A percentile compares a stretch with the other conserved stretches of the same genome.
Conservation (phyloP, 2,329 filamentous ascomycete species). For the Apiospora malaysiana region DNA sequence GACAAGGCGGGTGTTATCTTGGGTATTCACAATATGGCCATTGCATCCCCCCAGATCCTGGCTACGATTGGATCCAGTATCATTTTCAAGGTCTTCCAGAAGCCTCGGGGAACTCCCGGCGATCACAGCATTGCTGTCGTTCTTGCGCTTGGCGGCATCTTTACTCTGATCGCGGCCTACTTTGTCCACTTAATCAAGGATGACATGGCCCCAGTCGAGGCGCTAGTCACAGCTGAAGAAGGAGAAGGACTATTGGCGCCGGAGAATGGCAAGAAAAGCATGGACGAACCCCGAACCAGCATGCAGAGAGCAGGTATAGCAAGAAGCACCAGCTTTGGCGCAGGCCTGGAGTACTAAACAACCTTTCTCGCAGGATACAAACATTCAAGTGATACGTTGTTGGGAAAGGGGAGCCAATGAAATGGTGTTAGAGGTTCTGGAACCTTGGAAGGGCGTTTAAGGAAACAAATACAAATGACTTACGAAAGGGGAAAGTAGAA, state of each 20-base stretch:
- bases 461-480: not conserved
- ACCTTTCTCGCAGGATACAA: not conserved
- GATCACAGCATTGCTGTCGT: conserved; percentile 90
- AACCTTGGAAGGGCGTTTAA: not conserved
- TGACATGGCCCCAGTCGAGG: conserved; percentile 51
- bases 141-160: conserved; percentile 80
- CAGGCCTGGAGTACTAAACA: conserved; percentile 52
- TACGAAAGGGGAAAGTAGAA: not conserved
- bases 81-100: conserved; percentile 86
- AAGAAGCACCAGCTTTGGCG: conserved; percentile 54
- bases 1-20: conserved; percentile 90
- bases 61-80: conserved; percentile 84
- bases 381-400: not conserved
- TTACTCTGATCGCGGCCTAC: conserved; percentile 77
- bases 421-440: not conserved
- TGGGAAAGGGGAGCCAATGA: not conserved
- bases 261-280: conserved; percentile 46
- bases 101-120: conserved; percentile 81
- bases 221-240: conserved; percentile 49
- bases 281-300: conserved; percentile 50
- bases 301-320: conserved; percentile 53
- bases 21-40: conserved; percentile 94
- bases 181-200: conserved; percentile 73
- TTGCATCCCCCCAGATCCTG: conserved; percentile 89
- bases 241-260: conserved; percentile 41